Evolutionary conservation across 2,329 filamentous ascomycete genomes (phyloP).

Genomic region (Coniochaeta sp.): DNA sequence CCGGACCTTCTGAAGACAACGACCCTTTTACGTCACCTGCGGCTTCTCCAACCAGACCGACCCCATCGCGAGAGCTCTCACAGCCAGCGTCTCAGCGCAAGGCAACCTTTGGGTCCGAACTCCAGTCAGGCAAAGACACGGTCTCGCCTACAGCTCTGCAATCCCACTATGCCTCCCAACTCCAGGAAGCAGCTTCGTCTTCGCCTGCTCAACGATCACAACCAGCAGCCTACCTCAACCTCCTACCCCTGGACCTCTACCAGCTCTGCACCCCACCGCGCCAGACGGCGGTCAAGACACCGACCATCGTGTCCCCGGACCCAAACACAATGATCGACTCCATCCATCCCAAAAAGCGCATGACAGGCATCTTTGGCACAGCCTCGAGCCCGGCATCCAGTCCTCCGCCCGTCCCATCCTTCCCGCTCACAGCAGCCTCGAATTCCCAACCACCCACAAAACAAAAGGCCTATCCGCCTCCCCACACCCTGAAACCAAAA

Average conservation of each 20-base stretch:
- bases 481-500: slow-evolving; percentile 2
- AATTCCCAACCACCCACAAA: not conserved
- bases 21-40: slow-evolving; percentile 1
- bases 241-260: not conserved
- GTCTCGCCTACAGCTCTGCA: not conserved
- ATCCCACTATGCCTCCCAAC: not conserved
- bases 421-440: not conserved
- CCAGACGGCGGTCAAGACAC: not conserved
- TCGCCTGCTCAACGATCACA: not conserved
- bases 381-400: slow-evolving; percentile 2
- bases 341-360: slow-evolving; percentile 29
- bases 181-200: not conserved
- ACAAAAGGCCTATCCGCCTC: slow-evolving; percentile 2
- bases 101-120: not conserved
- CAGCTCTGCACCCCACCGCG: not conserved
- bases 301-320: not conserved
- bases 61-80: not conserved
- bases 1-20: not conserved
- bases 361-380: slow-evolving; percentile 24
- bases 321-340: not conserved
- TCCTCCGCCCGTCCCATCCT: not conserved
- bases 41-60: not conserved
- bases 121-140: not conserved
- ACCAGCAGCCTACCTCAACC: not conserved
- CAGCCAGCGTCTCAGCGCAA: not conserved